Evolutionary conservation across 495 filamentous ascomycete species (phyloP), one percentile per base, ranked within the genome.

Genomic region (Penicillium soppii): DNA sequence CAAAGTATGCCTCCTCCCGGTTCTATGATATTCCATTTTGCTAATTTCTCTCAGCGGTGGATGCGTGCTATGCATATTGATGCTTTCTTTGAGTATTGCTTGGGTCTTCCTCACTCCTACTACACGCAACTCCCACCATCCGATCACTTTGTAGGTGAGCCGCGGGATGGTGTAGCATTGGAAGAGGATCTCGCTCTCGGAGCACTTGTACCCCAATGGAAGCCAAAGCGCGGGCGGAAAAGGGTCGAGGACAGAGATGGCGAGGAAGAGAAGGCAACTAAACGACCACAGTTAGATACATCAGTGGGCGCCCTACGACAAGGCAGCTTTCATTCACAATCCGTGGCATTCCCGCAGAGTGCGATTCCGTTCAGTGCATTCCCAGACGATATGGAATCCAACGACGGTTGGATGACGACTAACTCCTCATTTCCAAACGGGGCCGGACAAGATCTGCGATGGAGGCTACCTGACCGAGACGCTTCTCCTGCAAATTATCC

Each of bases 11-110:
- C 7, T 44, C 19, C 15, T 36, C 43, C 29, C 13, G 4, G 8
- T 33, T 30, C 29, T 10, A 16, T 1, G 30, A 13, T 27, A 16
- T n/a, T n/a, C 25, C 1, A 7, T 22, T 21, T 41, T 9, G 32
- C 57, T 63, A 37, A 64, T 37, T 26, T 47, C 21, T 12, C 48
- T 53, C 52, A 96, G 88, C 82, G 94, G 50, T 98, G 94, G 94
- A 94, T 98, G 89, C 90, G 89, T 61, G 92, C 94, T 1, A 95
- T 96, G 89, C 94, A 97, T 63, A 82, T 98, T 17, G 91, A 97
- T 76, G 89, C 92, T 15, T 98, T 97, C 65, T 97, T 97, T 65
- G 91, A 96, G 60, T 97, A 89, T 63, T 81, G 94, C 9, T 77
- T 92, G 27, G 83, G 84, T 27, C 91, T 92, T 46, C 77, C 80